Conservation (phyloP, 2,329 filamentous ascomycete genomes). For the Didymosphaeria variabile region DNA sequence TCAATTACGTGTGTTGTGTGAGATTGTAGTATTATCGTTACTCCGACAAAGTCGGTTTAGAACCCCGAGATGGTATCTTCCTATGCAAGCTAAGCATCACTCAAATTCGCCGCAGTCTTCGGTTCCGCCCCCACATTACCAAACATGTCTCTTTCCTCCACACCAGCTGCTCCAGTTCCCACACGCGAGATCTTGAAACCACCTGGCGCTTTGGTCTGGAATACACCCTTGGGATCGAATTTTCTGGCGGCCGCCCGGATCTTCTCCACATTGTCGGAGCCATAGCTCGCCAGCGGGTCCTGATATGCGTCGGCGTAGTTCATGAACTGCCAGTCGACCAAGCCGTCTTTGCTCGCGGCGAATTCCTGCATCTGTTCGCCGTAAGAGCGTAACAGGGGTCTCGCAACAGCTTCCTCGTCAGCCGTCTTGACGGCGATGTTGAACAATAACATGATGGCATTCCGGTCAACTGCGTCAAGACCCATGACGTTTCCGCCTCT, state of each 20-base stretch:
- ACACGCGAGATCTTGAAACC: slow-evolving; percentile 52
- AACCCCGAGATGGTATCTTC: too few species aligned
- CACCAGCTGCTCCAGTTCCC: not conserved
- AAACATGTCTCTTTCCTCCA: not conserved
- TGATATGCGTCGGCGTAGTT: slow-evolving; percentile 49
- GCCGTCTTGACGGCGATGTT: slow-evolving; percentile 4
- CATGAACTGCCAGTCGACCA: slow-evolving; percentile 35
- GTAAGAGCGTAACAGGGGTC: slow-evolving; percentile 22
- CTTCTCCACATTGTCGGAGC: slow-evolving; percentile 45
- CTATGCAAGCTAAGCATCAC: too few species aligned
- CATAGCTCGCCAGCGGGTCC: slow-evolving; percentile 54
- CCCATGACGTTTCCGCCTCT: slow-evolving; percentile 40
- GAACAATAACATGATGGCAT: slow-evolving; percentile 27
- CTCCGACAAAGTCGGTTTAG: too few species aligned
- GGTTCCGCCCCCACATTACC: not conserved
- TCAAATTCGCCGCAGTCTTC: not conserved
- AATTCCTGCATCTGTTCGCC: slow-evolving; percentile 24
- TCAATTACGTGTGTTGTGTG: too few species aligned
- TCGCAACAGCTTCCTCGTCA: slow-evolving; percentile 25
- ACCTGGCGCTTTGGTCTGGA: slow-evolving; percentile 53
- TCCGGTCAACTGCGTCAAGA: slow-evolving; percentile 27
- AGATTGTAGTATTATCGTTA: too few species aligned
- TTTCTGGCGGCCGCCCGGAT: slow-evolving; percentile 44
- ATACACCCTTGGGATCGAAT: slow-evolving; percentile 53
- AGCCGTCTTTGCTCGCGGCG: slow-evolving; percentile 22